Conservation (phyloP, 192 early-diverging fungal genomes). For the Coemansia sp. region DNA sequence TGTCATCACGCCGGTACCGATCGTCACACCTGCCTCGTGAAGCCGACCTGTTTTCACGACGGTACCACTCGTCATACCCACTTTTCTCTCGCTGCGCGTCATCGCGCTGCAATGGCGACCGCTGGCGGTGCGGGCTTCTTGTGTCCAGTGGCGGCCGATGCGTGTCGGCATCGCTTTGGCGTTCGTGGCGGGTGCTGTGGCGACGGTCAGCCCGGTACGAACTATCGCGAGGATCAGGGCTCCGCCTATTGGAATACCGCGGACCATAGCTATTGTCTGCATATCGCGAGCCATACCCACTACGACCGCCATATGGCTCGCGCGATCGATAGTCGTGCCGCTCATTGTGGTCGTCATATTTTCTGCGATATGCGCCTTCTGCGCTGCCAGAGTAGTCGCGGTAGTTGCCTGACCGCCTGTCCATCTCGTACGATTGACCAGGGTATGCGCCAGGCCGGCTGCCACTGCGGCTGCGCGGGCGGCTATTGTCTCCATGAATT, state of each 20-base stretch:
- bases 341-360: slow-evolving; percentile 30
- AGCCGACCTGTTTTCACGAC: slow-evolving; percentile 8
- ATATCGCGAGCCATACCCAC: slow-evolving; percentile 25
- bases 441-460: slow-evolving; percentile 20
- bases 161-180: slow-evolving; percentile 9
- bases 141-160: background rate
- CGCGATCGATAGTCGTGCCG: slow-evolving; percentile 29
- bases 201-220: slow-evolving; percentile 37
- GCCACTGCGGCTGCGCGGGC: slow-evolving; percentile 14
- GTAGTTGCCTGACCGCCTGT: slow-evolving; percentile 11
- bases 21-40: slow-evolving; percentile 20
- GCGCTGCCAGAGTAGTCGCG: slow-evolving; percentile 21
- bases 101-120: slow-evolving; percentile 21
- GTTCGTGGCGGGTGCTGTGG: slow-evolving; percentile 28
- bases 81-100: slow-evolving; percentile 12
- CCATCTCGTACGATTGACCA: slow-evolving; percentile 16
- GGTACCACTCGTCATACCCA: slow-evolving; percentile 20
- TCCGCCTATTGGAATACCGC: slow-evolving; percentile 27
- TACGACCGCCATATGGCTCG: slow-evolving; percentile 18
- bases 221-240: slow-evolving; percentile 26
- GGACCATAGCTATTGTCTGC: slow-evolving; percentile 13
- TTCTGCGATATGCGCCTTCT: slow-evolving; percentile 23
- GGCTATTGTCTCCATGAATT: slow-evolving; percentile 4
- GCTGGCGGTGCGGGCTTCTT: slow-evolving; percentile 4
- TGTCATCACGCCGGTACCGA: slow-evolving; percentile 13